Base-by-base conservation (phyloP, 371 early-diverging fungal genomes). In the Mucor circinelloides region DNA sequence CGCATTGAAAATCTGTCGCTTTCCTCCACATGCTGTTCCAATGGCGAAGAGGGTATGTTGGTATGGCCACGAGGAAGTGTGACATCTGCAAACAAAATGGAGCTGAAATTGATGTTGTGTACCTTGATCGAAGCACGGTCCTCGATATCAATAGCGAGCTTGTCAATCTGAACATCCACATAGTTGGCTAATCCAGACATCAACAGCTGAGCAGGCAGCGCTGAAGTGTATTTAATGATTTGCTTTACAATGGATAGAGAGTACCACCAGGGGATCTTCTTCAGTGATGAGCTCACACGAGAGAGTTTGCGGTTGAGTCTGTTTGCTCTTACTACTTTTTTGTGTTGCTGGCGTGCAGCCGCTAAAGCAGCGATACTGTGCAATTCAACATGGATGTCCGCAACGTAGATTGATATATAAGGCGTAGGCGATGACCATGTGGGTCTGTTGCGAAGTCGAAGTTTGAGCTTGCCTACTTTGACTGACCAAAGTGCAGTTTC, bases 171-270 rank as follows among this genome's bases (percentile, higher is more conserved):
- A 1, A 84, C 61, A 62, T 79, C 82, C 7, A 80, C 81, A 64
- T 84, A 81, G 38, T 84, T 81, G 19, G 84, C 81, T 40, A 84
- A 60, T n/a, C 84, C 81, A 13, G 80, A 75, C 78, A 84, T 81
- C 10, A 84, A 15, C 6, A 84, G 57, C 25, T 84, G 84, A 23
- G 81, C 84, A 17, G 84, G 84, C 27, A 84, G 52, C 8, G 82
- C 84, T 0, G 80, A 84, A 2, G 71, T 74, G 21, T 72, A 70
- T 64, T 80, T 78, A 36, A 81, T 56, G 7, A 84, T 57, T 21
- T 69, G 52, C 58, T 81, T 83, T n/a, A 83, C 76, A 21, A 77
- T 48, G 0, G 84, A 83, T 28, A 79, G 27, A 8, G 84, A 79
- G 57, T 83, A 83, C 81, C 81, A 81, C 81, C 81, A 79, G 6